Percentiles rank a stretch among this genome's conserved stretches.
phyloP scores from a whole-genome alignment of 352 stramenopile genomes.

The Pythium aphanidermatum region DNA sequence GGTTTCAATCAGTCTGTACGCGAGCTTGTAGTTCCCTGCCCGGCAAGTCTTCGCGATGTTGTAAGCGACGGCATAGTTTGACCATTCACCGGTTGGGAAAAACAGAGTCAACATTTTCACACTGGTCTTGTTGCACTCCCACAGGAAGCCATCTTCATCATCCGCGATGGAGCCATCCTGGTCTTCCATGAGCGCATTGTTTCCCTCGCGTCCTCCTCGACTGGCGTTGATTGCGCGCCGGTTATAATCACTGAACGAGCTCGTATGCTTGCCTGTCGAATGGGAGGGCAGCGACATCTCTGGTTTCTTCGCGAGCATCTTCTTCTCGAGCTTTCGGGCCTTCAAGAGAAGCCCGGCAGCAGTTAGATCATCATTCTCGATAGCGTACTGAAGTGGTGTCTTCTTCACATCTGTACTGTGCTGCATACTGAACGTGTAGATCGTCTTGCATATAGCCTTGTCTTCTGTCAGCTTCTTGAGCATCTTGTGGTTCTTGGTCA shows the following conservation, averaged over 20 bases:
- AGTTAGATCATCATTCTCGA: constrained; percentile 51
- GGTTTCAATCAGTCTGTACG: constrained; percentile 48
- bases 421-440: constrained; percentile 43
- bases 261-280: constrained; percentile 73
- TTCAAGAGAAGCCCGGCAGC: constrained; percentile 39
- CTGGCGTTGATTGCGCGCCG: constrained; percentile 75
- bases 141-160: constrained; percentile 29
- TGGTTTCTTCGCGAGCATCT: constrained; percentile 33
- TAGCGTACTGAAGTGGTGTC: constrained; percentile 55
- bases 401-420: constrained; percentile 38
- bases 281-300: constrained; percentile 58
- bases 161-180: background rate
- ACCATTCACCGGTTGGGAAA: constrained; percentile 59
- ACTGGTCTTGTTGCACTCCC: constrained; percentile 34
- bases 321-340: constrained; percentile 35
- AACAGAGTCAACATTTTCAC: constrained; percentile 61
- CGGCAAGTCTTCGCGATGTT: constrained; percentile 32
- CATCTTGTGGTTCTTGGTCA: constrained; percentile 67
- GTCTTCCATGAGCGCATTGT: constrained; percentile 64
- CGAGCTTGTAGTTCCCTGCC: constrained; percentile 37
- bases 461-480: constrained; percentile 57
- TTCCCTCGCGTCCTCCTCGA: constrained; percentile 70
- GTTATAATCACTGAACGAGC: constrained; percentile 77
- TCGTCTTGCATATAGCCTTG: constrained; percentile 31
- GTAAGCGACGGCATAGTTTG: constrained; percentile 23